Percentiles rank a stretch among this genome's conserved stretches.
phyloP scores from a whole-genome alignment of 805 yeast genomes.

The Saccharomyces jurei region DNA sequence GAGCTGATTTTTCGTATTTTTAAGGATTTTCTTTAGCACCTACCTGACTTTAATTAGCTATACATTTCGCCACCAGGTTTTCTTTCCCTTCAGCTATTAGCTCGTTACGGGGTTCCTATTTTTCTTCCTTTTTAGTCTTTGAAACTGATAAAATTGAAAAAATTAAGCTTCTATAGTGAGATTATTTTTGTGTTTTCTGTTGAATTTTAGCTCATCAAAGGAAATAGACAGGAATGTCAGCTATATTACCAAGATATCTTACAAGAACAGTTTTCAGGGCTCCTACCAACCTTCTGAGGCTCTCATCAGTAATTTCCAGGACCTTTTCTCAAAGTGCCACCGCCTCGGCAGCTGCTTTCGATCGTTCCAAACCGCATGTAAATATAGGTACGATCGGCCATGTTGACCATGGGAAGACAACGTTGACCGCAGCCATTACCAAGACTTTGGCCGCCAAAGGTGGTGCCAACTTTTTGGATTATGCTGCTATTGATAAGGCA shows the following conservation, averaged over 20 bases:
- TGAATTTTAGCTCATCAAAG: not conserved
- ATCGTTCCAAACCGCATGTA: slow-evolving; percentile 93
- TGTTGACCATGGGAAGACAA: slow-evolving; percentile 98
- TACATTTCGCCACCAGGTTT: not conserved
- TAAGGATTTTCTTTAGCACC: not conserved
- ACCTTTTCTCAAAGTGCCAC: slow-evolving; percentile 18
- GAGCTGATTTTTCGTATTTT: not conserved
- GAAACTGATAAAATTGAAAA: not conserved
- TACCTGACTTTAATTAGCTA: not conserved
- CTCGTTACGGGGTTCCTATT: not conserved
- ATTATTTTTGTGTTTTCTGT: not conserved
- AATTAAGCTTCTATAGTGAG: not conserved
- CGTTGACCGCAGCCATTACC: slow-evolving; percentile 97
- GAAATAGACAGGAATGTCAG: slow-evolving; percentile 7
- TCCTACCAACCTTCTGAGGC: slow-evolving; percentile 3
- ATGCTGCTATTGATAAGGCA: slow-evolving; percentile 88
- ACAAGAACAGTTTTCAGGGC: slow-evolving; percentile 11
- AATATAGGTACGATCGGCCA: slow-evolving; percentile 98
- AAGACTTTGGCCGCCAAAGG: slow-evolving; percentile 82
- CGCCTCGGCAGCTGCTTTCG: slow-evolving; percentile 62
- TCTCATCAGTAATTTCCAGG: slow-evolving; percentile 6
- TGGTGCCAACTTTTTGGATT: slow-evolving; percentile 90
- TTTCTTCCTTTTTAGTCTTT: not conserved
- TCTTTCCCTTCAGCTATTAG: not conserved
- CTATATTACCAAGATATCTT: slow-evolving; percentile 17